These are phyloP conservation scores for Xylaria intraflava DNA, from an alignment of 495 filamentous ascomycete species.

Conservation along the genomic window DNA sequence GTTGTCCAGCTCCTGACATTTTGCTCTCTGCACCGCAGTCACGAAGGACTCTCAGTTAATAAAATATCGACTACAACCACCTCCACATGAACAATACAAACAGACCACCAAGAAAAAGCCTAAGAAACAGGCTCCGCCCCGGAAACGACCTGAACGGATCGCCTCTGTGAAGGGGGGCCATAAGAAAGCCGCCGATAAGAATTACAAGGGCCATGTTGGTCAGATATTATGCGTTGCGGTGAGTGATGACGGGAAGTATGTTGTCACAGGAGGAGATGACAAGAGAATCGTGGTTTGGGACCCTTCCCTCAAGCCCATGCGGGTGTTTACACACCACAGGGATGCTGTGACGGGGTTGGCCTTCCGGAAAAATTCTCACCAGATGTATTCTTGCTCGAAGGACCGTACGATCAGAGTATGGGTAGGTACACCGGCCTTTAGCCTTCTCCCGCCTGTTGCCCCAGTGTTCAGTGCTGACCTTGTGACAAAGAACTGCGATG, in stretches of 20 bases:
- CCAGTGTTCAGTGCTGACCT: slow-evolving; percentile 19
- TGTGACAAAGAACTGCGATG: slow-evolving; percentile 52
- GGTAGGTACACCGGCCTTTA: slow-evolving; percentile 2
- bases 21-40: slow-evolving; percentile 45
- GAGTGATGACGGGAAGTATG: slow-evolving; percentile 79
- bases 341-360: slow-evolving; percentile 76
- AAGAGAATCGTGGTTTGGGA: slow-evolving; percentile 81
- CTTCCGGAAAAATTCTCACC: slow-evolving; percentile 84
- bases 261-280: slow-evolving; percentile 84
- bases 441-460: neutral
- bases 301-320: slow-evolving; percentile 67
- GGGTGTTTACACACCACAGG: slow-evolving; percentile 86
- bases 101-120: slow-evolving; percentile 49
- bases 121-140: slow-evolving; percentile 61
- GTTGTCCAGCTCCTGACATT: neutral
- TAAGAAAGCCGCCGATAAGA: slow-evolving; percentile 52
- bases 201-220: slow-evolving; percentile 66
- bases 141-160: slow-evolving; percentile 64
- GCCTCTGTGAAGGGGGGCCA: slow-evolving; percentile 58
- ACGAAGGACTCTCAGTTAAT: slow-evolving; percentile 75
- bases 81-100: slow-evolving; percentile 47
- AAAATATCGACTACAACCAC: slow-evolving; percentile 75
- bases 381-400: slow-evolving; percentile 79
- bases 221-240: slow-evolving; percentile 77
- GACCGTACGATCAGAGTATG: slow-evolving; percentile 81